Evolutionary conservation across 768 basidiomycete species (phyloP), one percentile per base, ranked within the genome.

Genomic region (Lenzites betulinus): DNA sequence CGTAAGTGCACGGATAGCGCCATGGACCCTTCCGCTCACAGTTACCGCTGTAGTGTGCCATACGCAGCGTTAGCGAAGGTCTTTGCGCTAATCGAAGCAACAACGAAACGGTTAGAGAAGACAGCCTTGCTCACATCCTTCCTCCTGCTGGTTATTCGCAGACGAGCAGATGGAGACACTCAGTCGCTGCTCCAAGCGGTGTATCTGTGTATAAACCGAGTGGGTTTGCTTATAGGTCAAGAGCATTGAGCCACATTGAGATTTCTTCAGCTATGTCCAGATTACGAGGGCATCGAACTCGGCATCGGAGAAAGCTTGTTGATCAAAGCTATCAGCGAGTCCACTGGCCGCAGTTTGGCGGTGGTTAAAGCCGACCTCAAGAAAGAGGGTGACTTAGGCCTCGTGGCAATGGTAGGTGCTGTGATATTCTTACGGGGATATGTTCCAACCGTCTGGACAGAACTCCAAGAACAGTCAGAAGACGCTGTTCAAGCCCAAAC

Each of bases 181-280:
- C 81, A 86, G 23, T 87, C 90, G 7, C 81, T 99, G 33, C 81
- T 98, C 6, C 92, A 95, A 68, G 85, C 88, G 1, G 89, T 99
- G 2, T 99, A 99, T 69, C 81, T 99, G 1, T 98, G 97, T 71
- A 98, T 98, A 71, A 99, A 99, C 70, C 80, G 95, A 61, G 95
- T 98, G 71, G 54, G 86, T 74, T 30, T 54, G 51, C 38, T 44
- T 22, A 12, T 18, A 23, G 8, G 33, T 52, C 16, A 26, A 33
- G 30, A 33, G 11, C 11, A 33, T 33, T 33, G 30, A 11, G 30
- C 30, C 6, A 33, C 30, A 33, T 11, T 33, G 30, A 33, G 30
- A 5, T 5, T 33, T 4, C 30, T 33, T 11, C 11, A 98, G 95
- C 73, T 98, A 58, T 88, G 93, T 66, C 95, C 97, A 16, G 97